phyloP scores from a whole-genome alignment of 345 rosid species.

The Viola odorata region DNA sequence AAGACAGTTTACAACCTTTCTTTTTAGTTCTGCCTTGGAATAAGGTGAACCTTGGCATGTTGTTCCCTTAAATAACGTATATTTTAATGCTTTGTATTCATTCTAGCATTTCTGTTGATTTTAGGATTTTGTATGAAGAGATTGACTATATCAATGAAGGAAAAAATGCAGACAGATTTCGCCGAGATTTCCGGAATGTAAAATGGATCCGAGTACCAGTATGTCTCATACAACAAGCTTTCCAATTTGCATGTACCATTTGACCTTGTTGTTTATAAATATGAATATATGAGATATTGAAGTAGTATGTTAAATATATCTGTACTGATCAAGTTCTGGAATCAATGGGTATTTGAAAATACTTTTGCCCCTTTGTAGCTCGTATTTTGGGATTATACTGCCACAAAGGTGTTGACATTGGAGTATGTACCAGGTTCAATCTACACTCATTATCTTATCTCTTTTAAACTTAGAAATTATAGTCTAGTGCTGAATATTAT shows the following conservation, averaged over 20 bases:
- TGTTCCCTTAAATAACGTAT: not conserved
- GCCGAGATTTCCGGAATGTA: constrained; percentile 80
- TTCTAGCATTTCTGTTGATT: constrained; percentile 17
- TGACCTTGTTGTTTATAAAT: not conserved
- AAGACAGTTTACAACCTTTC: too few relatives aligned
- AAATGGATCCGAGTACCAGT: constrained; percentile 98
- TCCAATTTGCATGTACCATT: not conserved
- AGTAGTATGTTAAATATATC: not conserved
- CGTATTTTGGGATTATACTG: constrained; percentile 92
- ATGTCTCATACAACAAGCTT: constrained; percentile 33
- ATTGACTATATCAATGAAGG: constrained; percentile 97
- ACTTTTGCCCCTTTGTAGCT: constrained; percentile 38
- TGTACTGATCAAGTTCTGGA: not conserved
- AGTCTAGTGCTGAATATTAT: too few relatives aligned
- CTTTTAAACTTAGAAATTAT: too few relatives aligned
- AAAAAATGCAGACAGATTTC: constrained; percentile 82
- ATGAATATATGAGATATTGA: not conserved
- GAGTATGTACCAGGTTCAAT: constrained; percentile 91
- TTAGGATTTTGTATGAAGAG: constrained; percentile 86
- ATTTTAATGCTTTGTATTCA: constrained; percentile 4
- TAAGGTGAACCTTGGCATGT: not conserved
- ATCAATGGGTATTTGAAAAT: constrained; percentile 1
- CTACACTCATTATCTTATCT: constrained; percentile 11
- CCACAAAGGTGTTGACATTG: constrained; percentile 85
- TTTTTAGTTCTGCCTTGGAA: too few relatives aligned